Evolutionary conservation across 495 filamentous ascomycete genomes (phyloP), one percentile per base, ranked within the genome.

Genomic region (Xylaria curta): DNA sequence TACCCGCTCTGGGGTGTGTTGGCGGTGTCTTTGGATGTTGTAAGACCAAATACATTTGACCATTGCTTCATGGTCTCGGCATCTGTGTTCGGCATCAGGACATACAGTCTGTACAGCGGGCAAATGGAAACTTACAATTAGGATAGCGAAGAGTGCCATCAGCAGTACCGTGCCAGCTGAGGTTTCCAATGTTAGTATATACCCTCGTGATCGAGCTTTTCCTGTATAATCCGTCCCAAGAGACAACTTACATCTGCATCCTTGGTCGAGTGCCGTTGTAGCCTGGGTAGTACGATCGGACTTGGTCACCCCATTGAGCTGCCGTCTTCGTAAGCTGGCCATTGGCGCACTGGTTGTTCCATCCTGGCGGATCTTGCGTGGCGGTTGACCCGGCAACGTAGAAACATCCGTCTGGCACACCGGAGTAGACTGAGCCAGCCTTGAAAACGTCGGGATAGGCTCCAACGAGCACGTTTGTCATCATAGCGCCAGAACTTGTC

Each of bases 401-500:
- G 69, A 87, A 87, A 73, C 85, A 87, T 46, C 83, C 84, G 76
- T 81, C 82, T 0, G 85, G 84, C 4, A 84, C 82, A 42, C 85
- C 85, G 26, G 85, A 86, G 76, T 83, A 88, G 69, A 84, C 79
- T 46, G 84, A 78, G 13, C 81, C 86, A 19, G 83, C 86, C 67
- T 80, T 81, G 78, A 87, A 88, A 1, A 87, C 76, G 40, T 88
- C 85, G 17, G 86, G 84, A 76, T 85, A 86, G n/a, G 84, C 79
- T 9, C 81, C 84, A 2, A 81, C 71, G 21, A 86, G 76, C 7
- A 87, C 84, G 65, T 85, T 84, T 64, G 86, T 86, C 88, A 90
- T 90, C 82, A 87, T 88, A 21, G 83, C 88, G 3, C 87, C 88
- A 0, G 87, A 89, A 51, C 82, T 85, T 10, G 81, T 81, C 17